These are phyloP conservation scores for Backusella tuberculispora DNA, from an alignment of 192 early-diverging fungal genomes.

Conservation along the genomic window DNA sequence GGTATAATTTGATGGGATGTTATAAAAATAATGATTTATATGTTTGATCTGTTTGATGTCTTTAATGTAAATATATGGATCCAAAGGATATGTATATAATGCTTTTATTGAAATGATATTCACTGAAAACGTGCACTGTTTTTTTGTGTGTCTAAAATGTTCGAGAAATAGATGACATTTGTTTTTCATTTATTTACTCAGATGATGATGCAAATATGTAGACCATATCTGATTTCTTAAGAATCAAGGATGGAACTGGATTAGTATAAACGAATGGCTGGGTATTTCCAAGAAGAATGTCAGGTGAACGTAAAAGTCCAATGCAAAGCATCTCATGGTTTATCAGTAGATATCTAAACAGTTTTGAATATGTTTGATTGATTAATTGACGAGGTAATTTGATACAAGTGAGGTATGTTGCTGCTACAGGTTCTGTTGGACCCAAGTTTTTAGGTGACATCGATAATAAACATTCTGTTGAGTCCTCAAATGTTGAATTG, in stretches of 20 bases:
- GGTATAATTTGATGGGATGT: too few species aligned
- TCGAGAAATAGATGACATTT: too few species aligned
- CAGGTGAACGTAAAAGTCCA: constrained; percentile 50
- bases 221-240: constrained; percentile 57
- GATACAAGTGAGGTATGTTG: constrained; percentile 46
- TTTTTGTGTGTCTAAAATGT: too few species aligned
- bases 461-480: neutral
- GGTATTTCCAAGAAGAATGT: constrained; percentile 50
- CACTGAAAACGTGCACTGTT: too few species aligned
- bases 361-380: constrained; percentile 48
- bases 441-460: neutral
- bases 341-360: constrained; percentile 55
- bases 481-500: neutral
- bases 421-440: neutral
- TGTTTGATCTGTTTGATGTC: too few species aligned
- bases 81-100: too few species aligned
- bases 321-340: constrained; percentile 57
- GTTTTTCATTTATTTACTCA: neutral
- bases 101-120: too few species aligned
- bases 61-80: too few species aligned
- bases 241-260: constrained; percentile 56
- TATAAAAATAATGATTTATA: too few species aligned
- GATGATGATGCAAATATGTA: constrained; percentile 45
- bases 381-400: constrained; percentile 48
- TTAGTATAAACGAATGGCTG: constrained; percentile 71